A percentile compares a stretch with the other conserved stretches of the same genome.
phyloP scores from a whole-genome alignment of 2,329 filamentous ascomycete species.

The Cercospora zeina region DNA sequence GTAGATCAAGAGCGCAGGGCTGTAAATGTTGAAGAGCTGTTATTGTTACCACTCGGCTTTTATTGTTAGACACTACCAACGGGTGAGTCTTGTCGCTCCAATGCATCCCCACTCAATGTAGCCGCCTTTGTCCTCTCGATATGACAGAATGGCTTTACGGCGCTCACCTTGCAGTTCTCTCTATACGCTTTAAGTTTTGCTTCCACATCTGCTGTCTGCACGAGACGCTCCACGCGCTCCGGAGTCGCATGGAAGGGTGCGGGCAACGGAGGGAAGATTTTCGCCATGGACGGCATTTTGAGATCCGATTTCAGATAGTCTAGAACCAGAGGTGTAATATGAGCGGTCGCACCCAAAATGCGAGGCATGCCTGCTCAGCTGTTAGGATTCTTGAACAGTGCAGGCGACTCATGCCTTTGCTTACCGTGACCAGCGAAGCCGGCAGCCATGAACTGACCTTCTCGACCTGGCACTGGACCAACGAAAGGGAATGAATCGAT shows the following conservation, averaged over 20 bases:
- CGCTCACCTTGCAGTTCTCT: slow-evolving; percentile 21
- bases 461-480: slow-evolving; percentile 32
- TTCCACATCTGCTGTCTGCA: slow-evolving; percentile 23
- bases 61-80: neutral
- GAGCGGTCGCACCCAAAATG: slow-evolving; percentile 37
- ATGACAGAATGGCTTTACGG: slow-evolving; percentile 26
- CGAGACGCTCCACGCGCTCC: slow-evolving; percentile 33
- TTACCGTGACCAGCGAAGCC: slow-evolving; percentile 36
- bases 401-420: neutral
- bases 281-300: slow-evolving; percentile 28
- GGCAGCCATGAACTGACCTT: slow-evolving; percentile 35
- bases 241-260: slow-evolving; percentile 36
- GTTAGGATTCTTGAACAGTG: neutral
- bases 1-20: neutral
- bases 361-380: slow-evolving; percentile 37
- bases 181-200: slow-evolving; percentile 24
- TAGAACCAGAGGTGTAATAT: slow-evolving; percentile 35
- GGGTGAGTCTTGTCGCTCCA: neutral
- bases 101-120: neutral
- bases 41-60: neutral
- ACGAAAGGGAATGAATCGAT: slow-evolving; percentile 35
- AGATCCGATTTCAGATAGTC: slow-evolving; percentile 29
- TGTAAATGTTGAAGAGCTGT: neutral
- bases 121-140: slow-evolving; percentile 3
- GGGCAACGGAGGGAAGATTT: slow-evolving; percentile 34